A percentile compares a stretch with the other conserved stretches of the same genome.
Evolutionary conservation across 2,329 filamentous ascomycete species (phyloP).

Genomic region (Exophiala sp.): DNA sequence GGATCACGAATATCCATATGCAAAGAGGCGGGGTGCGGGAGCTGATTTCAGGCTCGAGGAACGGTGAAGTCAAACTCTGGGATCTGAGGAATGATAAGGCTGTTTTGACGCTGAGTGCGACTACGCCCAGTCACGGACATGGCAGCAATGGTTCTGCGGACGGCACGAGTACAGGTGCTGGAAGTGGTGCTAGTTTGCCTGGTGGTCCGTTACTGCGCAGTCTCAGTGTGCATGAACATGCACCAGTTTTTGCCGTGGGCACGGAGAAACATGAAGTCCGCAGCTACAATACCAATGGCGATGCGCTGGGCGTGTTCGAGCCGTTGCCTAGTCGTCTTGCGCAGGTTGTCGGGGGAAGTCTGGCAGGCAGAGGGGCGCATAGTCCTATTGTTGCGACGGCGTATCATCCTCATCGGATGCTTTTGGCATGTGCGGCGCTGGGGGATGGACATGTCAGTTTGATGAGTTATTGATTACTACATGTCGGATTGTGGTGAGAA

Average conservation of each 20-base stretch:
- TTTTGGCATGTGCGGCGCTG: slow-evolving; percentile 80
- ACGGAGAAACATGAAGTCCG: slow-evolving; percentile 85
- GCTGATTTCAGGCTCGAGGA: slow-evolving; percentile 81
- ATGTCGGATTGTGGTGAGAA: too few species aligned
- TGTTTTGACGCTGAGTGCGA: slow-evolving; percentile 23
- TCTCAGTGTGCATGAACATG: slow-evolving; percentile 89
- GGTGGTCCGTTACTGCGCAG: slow-evolving; percentile 60
- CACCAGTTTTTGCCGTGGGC: slow-evolving; percentile 90
- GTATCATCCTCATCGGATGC: slow-evolving; percentile 92
- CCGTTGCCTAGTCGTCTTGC: slow-evolving; percentile 22
- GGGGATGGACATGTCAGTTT: slow-evolving; percentile 83
- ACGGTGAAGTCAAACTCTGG: slow-evolving; percentile 93
- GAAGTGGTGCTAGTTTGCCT: neutral
- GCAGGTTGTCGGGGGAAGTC: slow-evolving; percentile 21
- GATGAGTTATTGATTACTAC: slow-evolving; percentile 13
- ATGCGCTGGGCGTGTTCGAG: slow-evolving; percentile 76
- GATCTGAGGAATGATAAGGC: slow-evolving; percentile 76
- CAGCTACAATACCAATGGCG: slow-evolving; percentile 83
- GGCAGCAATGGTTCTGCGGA: neutral
- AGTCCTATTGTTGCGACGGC: slow-evolving; percentile 82
- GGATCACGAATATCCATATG: slow-evolving; percentile 95
- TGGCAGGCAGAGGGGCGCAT: slow-evolving; percentile 55
- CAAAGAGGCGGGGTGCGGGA: slow-evolving; percentile 92
- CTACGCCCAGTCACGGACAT: neutral
- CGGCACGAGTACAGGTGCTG: neutral